These are phyloP conservation scores for Jasminum sambac DNA, from an alignment of 257 asterid species.

Conservation along the genomic window DNA sequence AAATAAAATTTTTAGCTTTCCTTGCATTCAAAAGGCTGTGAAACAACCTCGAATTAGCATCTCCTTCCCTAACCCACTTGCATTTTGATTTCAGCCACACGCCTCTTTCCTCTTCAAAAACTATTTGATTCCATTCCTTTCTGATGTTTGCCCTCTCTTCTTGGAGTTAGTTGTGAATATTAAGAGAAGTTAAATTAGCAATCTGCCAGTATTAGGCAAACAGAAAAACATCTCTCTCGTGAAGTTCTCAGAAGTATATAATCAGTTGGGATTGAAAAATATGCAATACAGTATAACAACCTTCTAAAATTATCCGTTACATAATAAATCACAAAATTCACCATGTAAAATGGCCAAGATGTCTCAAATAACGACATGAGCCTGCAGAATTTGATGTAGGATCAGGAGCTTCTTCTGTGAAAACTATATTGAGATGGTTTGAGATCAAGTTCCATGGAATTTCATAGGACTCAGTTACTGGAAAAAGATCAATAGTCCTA, in stretches of 20 bases:
- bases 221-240: conserved; percentile 11
- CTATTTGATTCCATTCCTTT: too few species aligned
- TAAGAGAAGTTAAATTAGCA: conserved; percentile 14
- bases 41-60: too few species aligned
- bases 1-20: too few species aligned
- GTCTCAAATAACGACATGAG: not conserved
- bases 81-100: too few species aligned
- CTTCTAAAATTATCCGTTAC: not conserved
- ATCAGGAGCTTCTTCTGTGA: conserved; percentile 3
- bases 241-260: conserved; percentile 14
- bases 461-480: not conserved
- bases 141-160: too few species aligned
- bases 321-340: not conserved
- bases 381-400: conserved; percentile 3
- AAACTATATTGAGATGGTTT: not conserved
- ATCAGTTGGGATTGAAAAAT: not conserved
- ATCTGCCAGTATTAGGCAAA: conserved; percentile 8
- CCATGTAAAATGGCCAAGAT: not conserved
- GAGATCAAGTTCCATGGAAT: not conserved
- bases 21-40: too few species aligned
- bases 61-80: too few species aligned
- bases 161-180: conserved; percentile 19
- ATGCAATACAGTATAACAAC: not conserved
- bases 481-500: not conserved
- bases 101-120: too few species aligned